Conservation (phyloP, 768 basidiomycete genomes). For the Mycena latifolia region DNA sequence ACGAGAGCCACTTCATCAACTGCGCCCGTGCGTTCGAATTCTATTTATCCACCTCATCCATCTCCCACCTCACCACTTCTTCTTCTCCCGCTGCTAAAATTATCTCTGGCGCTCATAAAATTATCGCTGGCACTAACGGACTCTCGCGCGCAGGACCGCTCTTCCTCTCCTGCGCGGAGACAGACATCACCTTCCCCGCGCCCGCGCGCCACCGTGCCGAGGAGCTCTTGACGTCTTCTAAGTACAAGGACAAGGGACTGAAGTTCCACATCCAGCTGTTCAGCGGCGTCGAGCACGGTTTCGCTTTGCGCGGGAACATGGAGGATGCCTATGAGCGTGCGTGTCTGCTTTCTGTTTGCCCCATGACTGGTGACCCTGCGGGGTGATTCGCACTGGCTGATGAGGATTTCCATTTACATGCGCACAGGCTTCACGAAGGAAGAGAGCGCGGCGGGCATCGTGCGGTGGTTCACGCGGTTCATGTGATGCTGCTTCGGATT, state of each 20-base stretch:
- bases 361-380: too few species aligned
- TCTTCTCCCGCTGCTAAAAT: too few species aligned
- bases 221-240: conserved; percentile 56
- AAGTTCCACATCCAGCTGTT: conserved; percentile 52
- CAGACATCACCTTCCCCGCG: conserved; percentile 54
- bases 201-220: conserved; percentile 54
- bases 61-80: too few species aligned
- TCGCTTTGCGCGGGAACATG: conserved; percentile 37
- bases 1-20: conserved; percentile 46
- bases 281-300: conserved; percentile 47
- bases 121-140: too few species aligned
- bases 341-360: too few species aligned
- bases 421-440: conserved; percentile 37
- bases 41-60: background rate
- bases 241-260: conserved; percentile 48
- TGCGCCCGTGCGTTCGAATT: conserved; percentile 45
- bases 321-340: conserved; percentile 33
- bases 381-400: too few species aligned
- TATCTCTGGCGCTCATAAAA: too few species aligned
- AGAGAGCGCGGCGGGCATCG: conserved; percentile 34
- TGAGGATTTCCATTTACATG: too few species aligned
- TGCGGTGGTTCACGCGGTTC: conserved; percentile 35
- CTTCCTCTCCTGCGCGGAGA: conserved; percentile 56
- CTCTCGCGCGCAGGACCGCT: conserved; percentile 44
- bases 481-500: too few species aligned